Evolutionary conservation across 352 stramenopile genomes (phyloP), one percentile per base, ranked within the genome.

Genomic region (Aphanomyces astaci): DNA sequence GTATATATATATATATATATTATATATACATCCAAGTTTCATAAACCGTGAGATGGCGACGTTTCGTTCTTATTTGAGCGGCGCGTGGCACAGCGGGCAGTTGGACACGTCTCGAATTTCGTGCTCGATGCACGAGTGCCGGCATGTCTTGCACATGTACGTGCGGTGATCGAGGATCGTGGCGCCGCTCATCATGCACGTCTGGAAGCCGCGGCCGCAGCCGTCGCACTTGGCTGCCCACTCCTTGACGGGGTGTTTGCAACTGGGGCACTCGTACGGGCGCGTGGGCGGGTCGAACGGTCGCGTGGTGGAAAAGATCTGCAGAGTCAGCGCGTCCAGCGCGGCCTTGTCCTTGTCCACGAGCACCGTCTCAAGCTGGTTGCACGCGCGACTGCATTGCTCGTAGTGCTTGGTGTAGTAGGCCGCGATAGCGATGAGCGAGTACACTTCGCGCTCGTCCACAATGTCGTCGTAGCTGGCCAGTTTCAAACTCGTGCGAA

Each of bases 351-450:
- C 81, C 24, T 89, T 91, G 1, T 90, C 83, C 15, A 69, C 76
- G 9, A 67, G 24, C 48, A 82, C 53, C 45, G 75, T 64, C 71
- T 98, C 92, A 28, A 98, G 81, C 72, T 97, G 95, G 66, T 97
- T 92, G 70, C 98, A 97, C 7, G 88, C 88, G 63, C 85, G 84
- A 46, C 84, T 96, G 75, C 89, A 97, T 46, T 96, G 84, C 32
- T 95, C 86, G 52, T 82, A 97, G 72, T 96, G 86, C 39, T 91
- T 90, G 62, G 83, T 96, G 71, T 97, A 92, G 71, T 96, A 97
- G 4, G 93, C 86, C 2, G 89, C 87, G 4, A 98, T 76, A 1
- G 89, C 93, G n/a, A 98, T 86, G 13, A 98, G 79, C n/a, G 85
- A 92, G 75, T 98, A 97, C 31, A 98, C 89, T 63, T 96, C 89